Evolutionary conservation across 306 rosid species (phyloP).

Genomic region (Senna siamea): DNA sequence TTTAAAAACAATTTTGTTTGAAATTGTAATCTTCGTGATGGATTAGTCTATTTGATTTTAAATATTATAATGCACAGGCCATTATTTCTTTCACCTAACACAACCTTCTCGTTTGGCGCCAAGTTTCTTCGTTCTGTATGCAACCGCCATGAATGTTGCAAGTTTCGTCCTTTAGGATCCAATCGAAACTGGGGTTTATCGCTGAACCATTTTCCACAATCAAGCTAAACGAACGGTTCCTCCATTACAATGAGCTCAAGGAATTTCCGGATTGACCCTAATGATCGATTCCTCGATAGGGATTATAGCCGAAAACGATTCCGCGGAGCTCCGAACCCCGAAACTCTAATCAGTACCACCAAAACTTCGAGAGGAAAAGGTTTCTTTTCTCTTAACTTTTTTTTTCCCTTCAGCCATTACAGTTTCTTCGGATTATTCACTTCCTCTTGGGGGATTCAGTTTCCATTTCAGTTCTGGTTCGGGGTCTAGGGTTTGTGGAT

Average conservation of each 20-base stretch:
- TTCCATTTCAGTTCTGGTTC: not conserved
- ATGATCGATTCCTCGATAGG: conserved; percentile 17
- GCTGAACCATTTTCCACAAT: not conserved
- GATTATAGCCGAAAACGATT: conserved; percentile 11
- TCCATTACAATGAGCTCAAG: conserved; percentile 49
- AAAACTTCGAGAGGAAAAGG: conserved; percentile 32
- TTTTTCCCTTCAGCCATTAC: not conserved
- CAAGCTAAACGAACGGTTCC: not conserved
- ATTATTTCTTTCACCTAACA: too few species aligned
- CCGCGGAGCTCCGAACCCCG: conserved; percentile 31
- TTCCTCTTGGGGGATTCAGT: not conserved
- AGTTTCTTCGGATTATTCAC: not conserved
- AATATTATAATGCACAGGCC: too few species aligned
- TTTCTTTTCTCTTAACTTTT: not conserved
- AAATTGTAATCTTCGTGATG: too few species aligned
- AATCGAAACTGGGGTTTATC: conserved; percentile 14
- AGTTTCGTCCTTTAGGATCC: not conserved
- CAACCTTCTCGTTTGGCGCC: conserved; percentile 48
- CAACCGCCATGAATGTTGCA: conserved; percentile 29
- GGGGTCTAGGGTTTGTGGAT: conserved; percentile 3
- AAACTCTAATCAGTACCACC: conserved; percentile 12
- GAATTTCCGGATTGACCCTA: conserved; percentile 22
- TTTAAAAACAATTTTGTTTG: too few species aligned
- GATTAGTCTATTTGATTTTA: too few species aligned
- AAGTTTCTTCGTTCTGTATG: not conserved